Base-by-base conservation (phyloP, 2,329 filamentous ascomycete species). In the Pseudocercospora fijiensis region DNA sequence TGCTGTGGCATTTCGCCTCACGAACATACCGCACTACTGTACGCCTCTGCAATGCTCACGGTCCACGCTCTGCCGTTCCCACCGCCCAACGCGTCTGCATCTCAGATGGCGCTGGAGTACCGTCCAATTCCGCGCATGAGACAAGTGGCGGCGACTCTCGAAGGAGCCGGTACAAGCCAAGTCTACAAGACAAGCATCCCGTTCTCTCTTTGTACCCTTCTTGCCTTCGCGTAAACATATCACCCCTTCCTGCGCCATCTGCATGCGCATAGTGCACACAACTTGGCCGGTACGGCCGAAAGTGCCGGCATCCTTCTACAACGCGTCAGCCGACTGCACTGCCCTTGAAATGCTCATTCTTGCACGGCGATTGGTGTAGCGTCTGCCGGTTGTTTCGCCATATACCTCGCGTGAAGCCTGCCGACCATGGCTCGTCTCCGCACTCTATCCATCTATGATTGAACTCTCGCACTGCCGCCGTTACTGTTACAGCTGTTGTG, bases 171-270 rank as follows among this genome's bases (percentile, higher is more conserved):
- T 9, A 28, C 16, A 37, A 56, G 53, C 37, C 53, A 37, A 56
- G 53, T n/a, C n/a, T n/a, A n/a, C n/a, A 37, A 56, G 53, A 56
- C 53, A 37, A 56, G 53, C 53, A 56, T 56, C 53, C 49, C 53
- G 53, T 56, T 20, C 27, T n/a, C 27, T 53, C 24, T 56, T 26
- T 41, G 53, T 56, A 37, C 53, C 51, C 28, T 53, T 56, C 53
- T 33, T 20, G 53, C 28, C 22, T 53, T 27, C 51, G 51, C 51
- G 22, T 49, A 26, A 8, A 24, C 45, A 18, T 49, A 22, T 49
- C 22, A 53, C 49, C 26, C 49, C 11, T 24, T 24, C 49, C 49
- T 26, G 1, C 16, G 49, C 49, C 49, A 26, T 41, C 37, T 41
- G 37, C 37, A 41, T 41, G 16, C 18, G 37, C 37, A 41, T n/a